Conservation (phyloP, 2,329 filamentous ascomycete genomes). For the Fusarium continuum region DNA sequence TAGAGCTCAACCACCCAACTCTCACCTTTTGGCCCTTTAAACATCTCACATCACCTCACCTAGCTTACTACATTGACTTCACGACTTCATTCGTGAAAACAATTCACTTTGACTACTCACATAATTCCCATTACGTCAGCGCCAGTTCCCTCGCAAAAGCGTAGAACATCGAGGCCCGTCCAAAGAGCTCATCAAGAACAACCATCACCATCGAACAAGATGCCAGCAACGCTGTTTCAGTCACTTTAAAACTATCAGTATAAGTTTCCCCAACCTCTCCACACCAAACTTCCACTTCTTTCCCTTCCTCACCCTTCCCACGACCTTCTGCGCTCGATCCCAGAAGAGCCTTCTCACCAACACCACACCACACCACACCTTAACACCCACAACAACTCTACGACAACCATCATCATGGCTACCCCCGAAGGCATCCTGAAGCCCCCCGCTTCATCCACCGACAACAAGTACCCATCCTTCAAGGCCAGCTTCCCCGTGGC, state of each 20-base stretch:
- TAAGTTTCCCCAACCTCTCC: not conserved
- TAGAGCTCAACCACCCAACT: not conserved
- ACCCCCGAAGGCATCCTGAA: not conserved
- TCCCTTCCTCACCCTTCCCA: not conserved
- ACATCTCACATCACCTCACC: accelerated
- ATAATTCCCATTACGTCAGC: too few species aligned
- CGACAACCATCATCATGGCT: too few species aligned
- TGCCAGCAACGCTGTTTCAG: not conserved
- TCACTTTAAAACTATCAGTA: not conserved
- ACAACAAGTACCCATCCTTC: too few species aligned
- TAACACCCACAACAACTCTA: too few species aligned
- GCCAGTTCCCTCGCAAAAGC: not conserved
- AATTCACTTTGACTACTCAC: not conserved
- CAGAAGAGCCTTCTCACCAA: not conserved
- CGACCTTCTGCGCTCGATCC: not conserved
- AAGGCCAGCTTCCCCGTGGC: not conserved
- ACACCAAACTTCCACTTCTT: not conserved
- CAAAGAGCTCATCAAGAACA: not conserved
- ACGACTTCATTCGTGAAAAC: accelerated
- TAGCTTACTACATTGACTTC: too few species aligned
- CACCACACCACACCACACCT: not conserved
- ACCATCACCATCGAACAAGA: not conserved
- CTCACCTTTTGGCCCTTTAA: not conserved
- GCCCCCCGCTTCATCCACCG: not conserved
- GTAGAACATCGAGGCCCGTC: not conserved